Conservation (phyloP, 78 protist species). For the Speleostelium caveatum region DNA sequence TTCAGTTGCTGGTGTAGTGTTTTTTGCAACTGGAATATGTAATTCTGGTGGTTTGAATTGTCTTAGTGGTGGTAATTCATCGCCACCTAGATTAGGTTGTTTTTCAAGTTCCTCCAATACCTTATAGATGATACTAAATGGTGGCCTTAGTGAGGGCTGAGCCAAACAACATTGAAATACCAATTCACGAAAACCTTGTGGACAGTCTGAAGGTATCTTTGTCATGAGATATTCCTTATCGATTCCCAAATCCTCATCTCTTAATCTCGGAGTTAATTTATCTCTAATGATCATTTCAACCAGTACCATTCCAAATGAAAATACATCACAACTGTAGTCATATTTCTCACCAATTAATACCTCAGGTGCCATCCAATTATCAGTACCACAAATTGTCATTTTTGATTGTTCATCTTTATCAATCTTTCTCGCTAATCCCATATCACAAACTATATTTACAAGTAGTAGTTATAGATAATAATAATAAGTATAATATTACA, state of each 20-base stretch:
- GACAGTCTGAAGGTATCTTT: constrained; percentile 32
- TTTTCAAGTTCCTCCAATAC: neutral
- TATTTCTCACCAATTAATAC: constrained; percentile 69
- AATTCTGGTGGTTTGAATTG: constrained; percentile 56
- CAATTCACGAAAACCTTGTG: constrained; percentile 13
- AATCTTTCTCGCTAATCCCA: constrained; percentile 74
- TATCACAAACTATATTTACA: constrained; percentile 86
- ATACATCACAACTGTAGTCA: constrained; percentile 66
- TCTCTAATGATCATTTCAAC: constrained; percentile 52
- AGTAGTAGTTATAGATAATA: no score
- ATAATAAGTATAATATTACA: no score
- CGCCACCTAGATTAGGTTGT: neutral
- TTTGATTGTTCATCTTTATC: constrained; percentile 22
- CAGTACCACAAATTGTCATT: constrained; percentile 82
- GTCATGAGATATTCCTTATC: constrained; percentile 15
- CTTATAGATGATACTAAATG: neutral
- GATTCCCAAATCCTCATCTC: constrained; percentile 58
- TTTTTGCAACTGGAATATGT: neutral
- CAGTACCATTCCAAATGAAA: constrained; percentile 79
- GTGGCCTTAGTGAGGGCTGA: constrained; percentile 20
- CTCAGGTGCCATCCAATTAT: constrained; percentile 79
- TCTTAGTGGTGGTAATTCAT: constrained; percentile 29
- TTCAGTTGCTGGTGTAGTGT: neutral
- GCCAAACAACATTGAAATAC: constrained; percentile 39
- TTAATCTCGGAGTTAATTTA: constrained; percentile 31